phyloP scores from a whole-genome alignment of 352 stramenopile species.

The Globisporangium acanthophoron region DNA sequence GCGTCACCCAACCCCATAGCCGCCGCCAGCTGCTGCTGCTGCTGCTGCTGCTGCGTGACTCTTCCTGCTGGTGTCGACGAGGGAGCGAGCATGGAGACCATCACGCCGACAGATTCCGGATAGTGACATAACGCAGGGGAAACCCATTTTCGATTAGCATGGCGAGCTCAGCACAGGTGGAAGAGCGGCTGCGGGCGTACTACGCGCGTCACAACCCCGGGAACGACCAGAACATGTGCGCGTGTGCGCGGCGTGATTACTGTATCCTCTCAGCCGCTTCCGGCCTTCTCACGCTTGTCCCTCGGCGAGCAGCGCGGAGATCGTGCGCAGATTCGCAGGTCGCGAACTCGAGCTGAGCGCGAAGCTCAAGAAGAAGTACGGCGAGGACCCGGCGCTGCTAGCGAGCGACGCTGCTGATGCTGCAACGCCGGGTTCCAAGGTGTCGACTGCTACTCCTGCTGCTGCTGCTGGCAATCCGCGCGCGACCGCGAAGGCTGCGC shows the following conservation, averaged over 20 bases:
- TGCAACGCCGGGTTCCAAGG: neutral
- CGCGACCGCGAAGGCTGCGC: neutral
- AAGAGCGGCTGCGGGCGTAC: slow-evolving; percentile 57
- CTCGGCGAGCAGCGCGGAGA: slow-evolving; percentile 37
- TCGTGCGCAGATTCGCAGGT: slow-evolving; percentile 60
- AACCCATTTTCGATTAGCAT: neutral
- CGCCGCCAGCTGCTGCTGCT: neutral
- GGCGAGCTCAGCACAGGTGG: slow-evolving; percentile 17
- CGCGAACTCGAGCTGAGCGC: slow-evolving; percentile 57
- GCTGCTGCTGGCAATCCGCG: neutral
- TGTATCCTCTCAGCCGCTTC: neutral
- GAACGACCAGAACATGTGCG: slow-evolving; percentile 77
- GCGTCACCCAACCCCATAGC: no score
- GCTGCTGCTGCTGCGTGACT: no score
- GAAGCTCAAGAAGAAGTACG: slow-evolving; percentile 80
- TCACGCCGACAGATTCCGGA: neutral
- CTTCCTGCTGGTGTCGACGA: no score
- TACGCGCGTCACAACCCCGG: slow-evolving; percentile 71
- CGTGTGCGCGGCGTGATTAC: no score
- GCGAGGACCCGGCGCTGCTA: slow-evolving; percentile 35
- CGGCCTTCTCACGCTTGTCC: no score
- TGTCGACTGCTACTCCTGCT: neutral
- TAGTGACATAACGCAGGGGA: neutral
- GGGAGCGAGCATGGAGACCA: no score
- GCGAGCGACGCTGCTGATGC: neutral